A percentile compares a stretch with the other conserved stretches of the same genome.
Evolutionary conservation across 768 basidiomycete genomes (phyloP).

Genomic region (Cytidiella melzeri): DNA sequence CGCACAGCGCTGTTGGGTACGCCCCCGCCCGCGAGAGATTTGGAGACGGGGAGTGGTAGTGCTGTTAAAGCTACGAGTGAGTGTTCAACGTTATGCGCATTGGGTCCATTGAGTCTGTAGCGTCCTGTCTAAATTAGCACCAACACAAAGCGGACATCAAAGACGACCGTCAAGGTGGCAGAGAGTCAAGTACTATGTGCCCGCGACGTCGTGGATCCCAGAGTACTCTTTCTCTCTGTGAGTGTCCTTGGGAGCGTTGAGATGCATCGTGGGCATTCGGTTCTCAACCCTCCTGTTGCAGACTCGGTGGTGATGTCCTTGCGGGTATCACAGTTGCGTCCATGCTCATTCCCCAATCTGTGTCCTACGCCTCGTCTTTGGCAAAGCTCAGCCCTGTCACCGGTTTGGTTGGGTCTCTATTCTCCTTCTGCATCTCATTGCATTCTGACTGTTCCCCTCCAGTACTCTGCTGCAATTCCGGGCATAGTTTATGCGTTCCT

Average conservation of each 20-base stretch:
- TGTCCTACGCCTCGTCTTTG: conserved; percentile 86
- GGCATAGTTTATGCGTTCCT: conserved; percentile 87
- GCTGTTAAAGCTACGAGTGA: neutral
- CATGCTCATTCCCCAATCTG: conserved; percentile 81
- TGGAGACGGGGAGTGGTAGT: conserved; percentile 2
- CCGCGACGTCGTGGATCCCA: conserved; percentile 75
- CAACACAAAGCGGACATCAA: neutral
- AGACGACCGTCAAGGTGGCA: conserved; percentile 23
- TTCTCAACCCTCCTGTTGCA: conserved; percentile 17
- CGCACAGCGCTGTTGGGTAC: conserved; percentile 9
- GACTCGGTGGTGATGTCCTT: conserved; percentile 65
- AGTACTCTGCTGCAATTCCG: conserved; percentile 85
- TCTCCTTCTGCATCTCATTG: conserved; percentile 23
- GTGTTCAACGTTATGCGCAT: neutral
- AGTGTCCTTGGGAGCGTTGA: conserved; percentile 22
- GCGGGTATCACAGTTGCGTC: conserved; percentile 83
- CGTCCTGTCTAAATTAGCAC: neutral
- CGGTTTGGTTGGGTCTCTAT: conserved; percentile 77
- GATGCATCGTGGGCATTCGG: no score
- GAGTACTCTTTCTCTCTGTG: conserved; percentile 64
- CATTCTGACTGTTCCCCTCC: conserved; percentile 2
- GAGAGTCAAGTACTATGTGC: conserved; percentile 70
- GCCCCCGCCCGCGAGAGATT: neutral
- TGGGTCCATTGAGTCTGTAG: neutral
- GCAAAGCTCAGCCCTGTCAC: conserved; percentile 81